These are phyloP conservation scores for Penicillium sp. DNA, from an alignment of 2,329 filamentous ascomycete genomes.

Conservation along the genomic window DNA sequence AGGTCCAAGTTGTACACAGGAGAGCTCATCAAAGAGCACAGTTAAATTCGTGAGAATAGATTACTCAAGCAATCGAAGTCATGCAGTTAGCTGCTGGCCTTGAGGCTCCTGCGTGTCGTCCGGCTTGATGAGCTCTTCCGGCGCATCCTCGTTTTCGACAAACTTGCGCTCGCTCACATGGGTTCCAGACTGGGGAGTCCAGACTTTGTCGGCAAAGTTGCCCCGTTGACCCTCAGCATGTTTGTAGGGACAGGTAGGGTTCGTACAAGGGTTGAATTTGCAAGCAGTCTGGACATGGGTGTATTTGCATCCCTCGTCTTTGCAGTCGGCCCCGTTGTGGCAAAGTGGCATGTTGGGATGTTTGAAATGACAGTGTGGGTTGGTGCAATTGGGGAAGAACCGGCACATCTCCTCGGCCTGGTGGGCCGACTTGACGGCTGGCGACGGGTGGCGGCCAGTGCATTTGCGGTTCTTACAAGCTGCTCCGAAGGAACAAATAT, in stretches of 20 bases:
- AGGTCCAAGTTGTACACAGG: conserved; percentile 26
- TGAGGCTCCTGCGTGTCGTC: conserved; percentile 33
- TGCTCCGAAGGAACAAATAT: conserved; percentile 75
- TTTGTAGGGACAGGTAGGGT: conserved; percentile 80
- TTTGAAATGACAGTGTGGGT: conserved; percentile 78
- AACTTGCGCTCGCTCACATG: conserved; percentile 89
- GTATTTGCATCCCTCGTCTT: conserved; percentile 75
- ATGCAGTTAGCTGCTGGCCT: conserved; percentile 31
- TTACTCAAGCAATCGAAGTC: conserved; percentile 22
- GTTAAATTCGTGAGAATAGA: no score
- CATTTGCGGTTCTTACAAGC: conserved; percentile 97
- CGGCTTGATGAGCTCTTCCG: conserved; percentile 68
- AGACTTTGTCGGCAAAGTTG: conserved; percentile 81
- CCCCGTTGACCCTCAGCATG: conserved; percentile 88
- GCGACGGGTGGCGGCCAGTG: conserved; percentile 83
- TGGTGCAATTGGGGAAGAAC: conserved; percentile 87
- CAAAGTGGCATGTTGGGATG: conserved; percentile 83
- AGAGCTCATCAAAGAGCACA: conserved; percentile 5
- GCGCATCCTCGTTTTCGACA: conserved; percentile 57
- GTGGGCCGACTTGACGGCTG: conserved; percentile 70
- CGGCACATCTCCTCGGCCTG: conserved; percentile 82
- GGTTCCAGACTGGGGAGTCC: conserved; percentile 60
- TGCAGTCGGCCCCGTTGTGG: conserved; percentile 85
- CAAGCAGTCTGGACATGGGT: conserved; percentile 79
- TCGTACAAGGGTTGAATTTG: conserved; percentile 86